Base-by-base conservation (phyloP, 352 stramenopile species). In the Phytopythium ostracodes region DNA sequence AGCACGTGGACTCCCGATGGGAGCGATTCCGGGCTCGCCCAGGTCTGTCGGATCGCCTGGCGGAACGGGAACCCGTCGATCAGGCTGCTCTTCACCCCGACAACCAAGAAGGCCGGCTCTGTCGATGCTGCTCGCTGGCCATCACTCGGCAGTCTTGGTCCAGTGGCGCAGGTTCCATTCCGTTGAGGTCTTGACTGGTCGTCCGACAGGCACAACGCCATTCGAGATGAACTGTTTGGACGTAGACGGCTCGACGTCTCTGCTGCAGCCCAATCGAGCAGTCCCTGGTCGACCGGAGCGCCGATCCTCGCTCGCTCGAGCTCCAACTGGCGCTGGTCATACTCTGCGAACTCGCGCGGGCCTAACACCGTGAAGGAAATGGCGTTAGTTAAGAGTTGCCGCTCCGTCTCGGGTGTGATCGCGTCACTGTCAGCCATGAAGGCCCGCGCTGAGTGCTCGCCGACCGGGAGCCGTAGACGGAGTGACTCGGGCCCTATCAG, bases 11-110 rank as follows among this genome's bases (percentile, higher is more conserved):
- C 56, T 29, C 54, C 68, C 9, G 4, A 27, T 9, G 70, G 54
- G 9, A 70, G 51, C 15, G 33, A 43, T 6, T 46, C 49, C 20
- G 66, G 52, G 42, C 50, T 66, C 1, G 67, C 75, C 75, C 75
- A 84, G 1, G 75, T 72, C 12, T 77, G 67, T 36, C 72, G 67
- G 36, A 84, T 81, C 2, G 70, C 64, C 24, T 77, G 75, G 20
- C 75, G 75, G 36, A 72, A 72, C 15, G 56, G 56, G 40, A 81
- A 77, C 0, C 71, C 71, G 4, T 64, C 49, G 9, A 77, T 29
- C 35, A 77, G 65, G 44, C 64, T 77, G 4, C 72, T 76, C 44
- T 84, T 84, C 43, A 84, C 68, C 38, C 70, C 75, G 33, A 84
- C 64, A 14, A 84, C 59, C 15, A 84, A 35, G 2, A 72, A 15